phyloP scores from a whole-genome alignment of 2,329 filamentous ascomycete species.

The Diplodia intermedia region DNA sequence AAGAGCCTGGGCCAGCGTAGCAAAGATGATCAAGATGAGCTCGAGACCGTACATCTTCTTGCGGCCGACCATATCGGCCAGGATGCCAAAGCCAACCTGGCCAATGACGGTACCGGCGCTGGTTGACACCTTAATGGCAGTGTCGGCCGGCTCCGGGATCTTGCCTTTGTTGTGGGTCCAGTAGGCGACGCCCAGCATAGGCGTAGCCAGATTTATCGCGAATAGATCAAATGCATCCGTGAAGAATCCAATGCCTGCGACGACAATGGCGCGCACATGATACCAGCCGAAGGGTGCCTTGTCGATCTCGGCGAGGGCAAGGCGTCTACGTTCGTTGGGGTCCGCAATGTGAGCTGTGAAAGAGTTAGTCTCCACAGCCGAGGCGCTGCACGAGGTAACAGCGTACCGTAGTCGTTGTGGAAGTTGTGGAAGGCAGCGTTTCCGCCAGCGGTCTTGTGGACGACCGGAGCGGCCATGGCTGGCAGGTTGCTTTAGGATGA shows the following conservation, averaged over 20 bases:
- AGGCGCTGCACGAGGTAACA: background rate
- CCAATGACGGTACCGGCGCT: constrained; percentile 84
- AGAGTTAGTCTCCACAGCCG: background rate
- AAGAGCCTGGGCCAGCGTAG: constrained; percentile 49
- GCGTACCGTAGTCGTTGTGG: constrained; percentile 70
- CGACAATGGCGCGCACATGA: constrained; percentile 77
- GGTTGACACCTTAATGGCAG: constrained; percentile 84
- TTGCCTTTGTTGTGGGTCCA: constrained; percentile 58
- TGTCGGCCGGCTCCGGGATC: constrained; percentile 73
- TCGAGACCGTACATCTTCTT: constrained; percentile 79
- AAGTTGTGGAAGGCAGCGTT: constrained; percentile 62
- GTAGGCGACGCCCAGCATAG: constrained; percentile 80
- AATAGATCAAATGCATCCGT: constrained; percentile 79
- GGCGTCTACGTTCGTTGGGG: constrained; percentile 77
- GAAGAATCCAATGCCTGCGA: constrained; percentile 88
- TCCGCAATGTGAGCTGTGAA: constrained; percentile 60
- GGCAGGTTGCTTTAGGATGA: background rate
- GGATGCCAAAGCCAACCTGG: constrained; percentile 71
- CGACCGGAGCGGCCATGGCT: constrained; percentile 31
- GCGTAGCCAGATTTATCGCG: constrained; percentile 73
- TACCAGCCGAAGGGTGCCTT: constrained; percentile 83
- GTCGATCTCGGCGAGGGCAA: constrained; percentile 82
- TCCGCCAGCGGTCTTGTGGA: constrained; percentile 37
- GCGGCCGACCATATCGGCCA: constrained; percentile 79
- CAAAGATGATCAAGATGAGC: constrained; percentile 50